Evolutionary conservation across 495 filamentous ascomycete genomes (phyloP).

Genomic region (Extremus antarcticus): DNA sequence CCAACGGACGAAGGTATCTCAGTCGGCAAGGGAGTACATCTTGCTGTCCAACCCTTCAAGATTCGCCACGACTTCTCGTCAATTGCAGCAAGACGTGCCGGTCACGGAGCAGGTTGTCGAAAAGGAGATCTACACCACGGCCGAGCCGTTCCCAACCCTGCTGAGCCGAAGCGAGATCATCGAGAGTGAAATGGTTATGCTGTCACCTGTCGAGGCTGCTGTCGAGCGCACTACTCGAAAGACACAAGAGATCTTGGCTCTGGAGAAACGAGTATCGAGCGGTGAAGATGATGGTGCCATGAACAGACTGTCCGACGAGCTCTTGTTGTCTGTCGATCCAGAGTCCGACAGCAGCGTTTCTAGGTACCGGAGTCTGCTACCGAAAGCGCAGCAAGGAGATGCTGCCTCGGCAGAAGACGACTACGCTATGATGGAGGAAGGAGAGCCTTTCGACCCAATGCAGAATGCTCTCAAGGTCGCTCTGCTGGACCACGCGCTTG

Average conservation of each 20-base stretch:
- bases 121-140: slow-evolving; percentile 75
- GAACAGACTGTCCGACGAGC: slow-evolving; percentile 55
- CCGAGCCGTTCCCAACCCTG: slow-evolving; percentile 84
- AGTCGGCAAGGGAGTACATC: slow-evolving; percentile 73
- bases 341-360: slow-evolving; percentile 59
- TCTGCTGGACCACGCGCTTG: slow-evolving; percentile 77
- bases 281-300: slow-evolving; percentile 55
- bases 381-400: slow-evolving; percentile 37
- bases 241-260: slow-evolving; percentile 64
- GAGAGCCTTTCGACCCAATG: slow-evolving; percentile 49
- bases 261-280: slow-evolving; percentile 65
- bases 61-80: slow-evolving; percentile 63
- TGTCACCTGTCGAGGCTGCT: slow-evolving; percentile 73
- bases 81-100: slow-evolving; percentile 47
- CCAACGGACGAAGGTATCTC: slow-evolving; percentile 72
- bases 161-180: slow-evolving; percentile 79
- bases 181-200: slow-evolving; percentile 46
- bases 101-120: slow-evolving; percentile 66
- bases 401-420: slow-evolving; percentile 30
- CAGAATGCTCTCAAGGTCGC: slow-evolving; percentile 77
- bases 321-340: slow-evolving; percentile 61
- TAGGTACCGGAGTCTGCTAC: slow-evolving; percentile 62
- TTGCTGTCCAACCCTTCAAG: slow-evolving; percentile 58
- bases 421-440: slow-evolving; percentile 27
- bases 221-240: slow-evolving; percentile 87